Evolutionary conservation across 257 asterid genomes (phyloP), one percentile per base, ranked within the genome.

Genomic region (Lantana camara): DNA sequence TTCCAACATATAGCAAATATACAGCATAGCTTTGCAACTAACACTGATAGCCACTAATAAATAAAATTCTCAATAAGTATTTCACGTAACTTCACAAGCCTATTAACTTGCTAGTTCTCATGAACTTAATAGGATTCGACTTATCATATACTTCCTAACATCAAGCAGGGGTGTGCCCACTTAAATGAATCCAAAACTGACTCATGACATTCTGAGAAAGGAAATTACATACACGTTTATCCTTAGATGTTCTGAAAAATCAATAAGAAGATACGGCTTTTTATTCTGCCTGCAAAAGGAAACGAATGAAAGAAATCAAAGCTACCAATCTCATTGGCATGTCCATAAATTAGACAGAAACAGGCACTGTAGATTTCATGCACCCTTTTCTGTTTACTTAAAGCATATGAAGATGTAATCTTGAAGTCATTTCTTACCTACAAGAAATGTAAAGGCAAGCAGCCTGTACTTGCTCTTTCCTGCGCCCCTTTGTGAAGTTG

Each of bases 251-350:
- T 89, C 96, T 17, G 96, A 89, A 78, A 89, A 89, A 77, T 89
- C 96, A 72, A 89, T 89, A 45, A 89, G 96, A 71, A 89, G 95
- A 79, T 59, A 84, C 47, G 96, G 96, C 83, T 89, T 89, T 57
- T 75, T 79, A 5, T 72, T 70, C 56, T 66, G 77, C 95, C 96
- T 88, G 90, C 82, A 71, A 71, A 78, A 77, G 7, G 5, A 68
- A 65, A 37, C 32, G 3, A 19, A 35, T 7, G 32, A 76, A 30
- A 65, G 19, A 48, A 63, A 66, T 66, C 57, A 69, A 62, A 66
- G 42, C 11, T 57, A 27, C 20, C 24, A 29, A 48, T 29, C 21
- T 15, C 29, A 44, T 13, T 4, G 55, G 35, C 54, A 47, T 63
- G 44, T n/a, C 14, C 46, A 24, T 23, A 19, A 17, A 35, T 38